These are phyloP conservation scores for Penstemon eatonii DNA, from an alignment of 257 asterid species.

Conservation along the genomic window DNA sequence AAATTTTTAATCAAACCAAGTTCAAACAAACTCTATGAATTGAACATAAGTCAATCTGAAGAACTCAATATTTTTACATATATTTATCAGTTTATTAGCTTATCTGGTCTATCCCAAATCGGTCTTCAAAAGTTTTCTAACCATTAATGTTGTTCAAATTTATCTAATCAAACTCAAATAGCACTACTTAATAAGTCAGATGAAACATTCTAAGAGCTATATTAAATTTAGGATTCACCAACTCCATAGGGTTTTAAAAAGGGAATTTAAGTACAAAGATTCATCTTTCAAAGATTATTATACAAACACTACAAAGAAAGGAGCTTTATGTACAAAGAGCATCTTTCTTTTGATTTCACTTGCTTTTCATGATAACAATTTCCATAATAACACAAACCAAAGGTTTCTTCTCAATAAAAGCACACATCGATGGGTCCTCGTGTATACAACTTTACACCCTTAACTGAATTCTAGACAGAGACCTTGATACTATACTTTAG, in stretches of 20 bases:
- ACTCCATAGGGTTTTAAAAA: too few relatives aligned
- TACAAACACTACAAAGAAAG: conserved; percentile 15
- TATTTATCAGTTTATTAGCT: too few relatives aligned
- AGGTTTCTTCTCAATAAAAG: conserved; percentile 20
- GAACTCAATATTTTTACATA: too few relatives aligned
- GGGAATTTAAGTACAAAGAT: not conserved
- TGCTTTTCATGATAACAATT: conserved; percentile 28
- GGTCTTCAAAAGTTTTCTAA: too few relatives aligned
- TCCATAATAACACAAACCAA: conserved; percentile 29
- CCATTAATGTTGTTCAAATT: too few relatives aligned
- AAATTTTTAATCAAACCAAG: too few relatives aligned
- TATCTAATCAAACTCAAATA: too few relatives aligned
- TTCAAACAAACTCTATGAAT: too few relatives aligned
- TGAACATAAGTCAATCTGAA: too few relatives aligned
- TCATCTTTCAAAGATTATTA: conserved; percentile 14
- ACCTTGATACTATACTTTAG: not conserved
- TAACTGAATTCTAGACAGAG: not conserved
- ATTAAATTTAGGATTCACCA: too few relatives aligned
- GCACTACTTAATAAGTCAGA: not conserved
- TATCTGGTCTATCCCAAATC: too few relatives aligned
- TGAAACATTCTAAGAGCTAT: too few relatives aligned
- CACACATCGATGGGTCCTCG: not conserved
- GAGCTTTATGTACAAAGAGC: conserved; percentile 21
- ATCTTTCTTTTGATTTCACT: conserved; percentile 30
- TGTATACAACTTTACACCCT: not conserved